phyloP scores from a whole-genome alignment of 805 yeast species.

The Brettanomyces bruxellensis region DNA sequence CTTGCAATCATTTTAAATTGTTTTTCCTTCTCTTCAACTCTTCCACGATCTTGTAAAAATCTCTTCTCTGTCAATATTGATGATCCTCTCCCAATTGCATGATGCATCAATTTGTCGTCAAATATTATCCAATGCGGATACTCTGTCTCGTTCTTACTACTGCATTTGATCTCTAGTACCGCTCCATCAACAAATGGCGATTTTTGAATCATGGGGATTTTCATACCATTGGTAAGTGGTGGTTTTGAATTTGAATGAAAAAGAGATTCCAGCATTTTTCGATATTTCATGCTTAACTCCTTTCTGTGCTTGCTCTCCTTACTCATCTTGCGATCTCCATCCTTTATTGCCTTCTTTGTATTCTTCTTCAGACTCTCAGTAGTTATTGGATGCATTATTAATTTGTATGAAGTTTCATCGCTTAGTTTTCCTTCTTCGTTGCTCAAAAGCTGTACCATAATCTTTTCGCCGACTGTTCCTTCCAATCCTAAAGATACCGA shows the following conservation, averaged over 20 bases:
- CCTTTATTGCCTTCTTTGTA: conserved; percentile 5
- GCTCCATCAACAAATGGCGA: conserved; percentile 29
- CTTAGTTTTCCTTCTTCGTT: background rate
- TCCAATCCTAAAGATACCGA: conserved; percentile 49
- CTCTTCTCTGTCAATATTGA: conserved; percentile 38
- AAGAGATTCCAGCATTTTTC: background rate
- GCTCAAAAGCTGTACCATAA: conserved; percentile 33
- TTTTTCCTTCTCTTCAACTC: background rate
- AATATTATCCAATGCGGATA: conserved; percentile 4
- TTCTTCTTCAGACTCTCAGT: conserved; percentile 25
- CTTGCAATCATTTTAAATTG: conserved; percentile 44
- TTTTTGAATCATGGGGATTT: conserved; percentile 40
- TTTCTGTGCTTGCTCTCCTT: conserved; percentile 15
- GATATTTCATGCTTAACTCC: background rate
- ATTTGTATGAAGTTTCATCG: background rate
- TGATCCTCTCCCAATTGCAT: conserved; percentile 38
- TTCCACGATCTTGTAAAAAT: conserved; percentile 17
- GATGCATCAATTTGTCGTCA: background rate
- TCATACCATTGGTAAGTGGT: conserved; percentile 41
- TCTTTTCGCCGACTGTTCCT: conserved; percentile 39
- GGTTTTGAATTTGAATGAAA: background rate
- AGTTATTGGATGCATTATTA: conserved; percentile 44
- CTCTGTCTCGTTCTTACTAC: background rate
- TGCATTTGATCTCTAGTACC: too few species aligned
- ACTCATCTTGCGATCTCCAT: conserved; percentile 18